These are phyloP conservation scores for Dryas integrifolia DNA, from an alignment of 331 rosid species.

Conservation along the genomic window DNA sequence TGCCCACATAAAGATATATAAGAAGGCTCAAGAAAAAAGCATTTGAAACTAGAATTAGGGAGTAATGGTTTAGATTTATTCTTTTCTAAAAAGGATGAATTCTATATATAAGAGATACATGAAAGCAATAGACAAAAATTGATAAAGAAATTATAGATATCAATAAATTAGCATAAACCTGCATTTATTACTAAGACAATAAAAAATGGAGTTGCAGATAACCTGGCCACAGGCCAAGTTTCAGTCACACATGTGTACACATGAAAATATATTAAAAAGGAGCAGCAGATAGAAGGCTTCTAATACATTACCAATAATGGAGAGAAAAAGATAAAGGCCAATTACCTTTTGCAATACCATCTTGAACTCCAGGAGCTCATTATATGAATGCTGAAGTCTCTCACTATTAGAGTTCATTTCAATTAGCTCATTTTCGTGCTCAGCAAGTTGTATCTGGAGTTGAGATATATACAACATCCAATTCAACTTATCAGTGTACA, in stretches of 20 bases:
- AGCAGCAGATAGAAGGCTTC: neutral
- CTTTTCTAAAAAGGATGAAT: constrained; percentile 1
- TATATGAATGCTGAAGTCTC: constrained; percentile 80
- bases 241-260: neutral
- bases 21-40: constrained; percentile 21
- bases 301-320: constrained; percentile 4
- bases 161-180: neutral
- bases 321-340: neutral
- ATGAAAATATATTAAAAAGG: constrained; percentile 10
- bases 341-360: constrained; percentile 89
- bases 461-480: constrained; percentile 17
- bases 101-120: constrained; percentile 11
- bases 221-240: neutral
- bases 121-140: neutral
- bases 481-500: constrained; percentile 33
- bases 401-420: constrained; percentile 93
- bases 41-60: constrained; percentile 5
- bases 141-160: neutral
- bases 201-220: constrained; percentile 1
- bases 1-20: constrained; percentile 21
- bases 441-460: constrained; percentile 81
- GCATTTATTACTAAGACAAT: neutral
- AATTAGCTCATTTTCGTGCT: constrained; percentile 88
- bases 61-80: neutral
- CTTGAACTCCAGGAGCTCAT: constrained; percentile 95